phyloP scores from a whole-genome alignment of 495 filamentous ascomycete species.

The Trichoderma orchidacearum region DNA sequence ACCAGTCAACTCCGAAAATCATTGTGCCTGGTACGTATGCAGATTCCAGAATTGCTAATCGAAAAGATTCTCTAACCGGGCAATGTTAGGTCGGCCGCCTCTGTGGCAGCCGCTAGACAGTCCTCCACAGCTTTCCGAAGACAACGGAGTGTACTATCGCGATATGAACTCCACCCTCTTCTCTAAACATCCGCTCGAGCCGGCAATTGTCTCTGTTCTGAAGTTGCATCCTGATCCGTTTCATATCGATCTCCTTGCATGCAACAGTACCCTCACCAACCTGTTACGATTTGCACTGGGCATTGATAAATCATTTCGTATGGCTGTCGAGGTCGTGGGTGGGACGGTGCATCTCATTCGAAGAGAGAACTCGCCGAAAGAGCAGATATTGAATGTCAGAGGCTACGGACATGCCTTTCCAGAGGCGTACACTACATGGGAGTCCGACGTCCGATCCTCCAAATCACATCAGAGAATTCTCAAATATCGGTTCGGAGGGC shows the following conservation, averaged over 20 bases:
- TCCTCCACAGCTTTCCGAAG: conserved; percentile 25
- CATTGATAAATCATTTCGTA: conserved; percentile 34
- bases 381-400: conserved; percentile 32
- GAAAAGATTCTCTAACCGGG: neutral
- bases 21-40: conserved; percentile 10
- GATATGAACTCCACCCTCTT: conserved; percentile 49
- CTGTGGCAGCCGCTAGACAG: conserved; percentile 38
- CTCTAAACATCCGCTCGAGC: conserved; percentile 42
- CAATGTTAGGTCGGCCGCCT: conserved; percentile 37
- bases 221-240: conserved; percentile 10
- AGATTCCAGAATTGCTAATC: neutral
- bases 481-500: conserved; percentile 40
- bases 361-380: conserved; percentile 39
- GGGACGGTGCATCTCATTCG: conserved; percentile 50
- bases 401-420: conserved; percentile 56
- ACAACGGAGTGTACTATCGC: conserved; percentile 40
- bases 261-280: conserved; percentile 44
- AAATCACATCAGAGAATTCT: conserved; percentile 50
- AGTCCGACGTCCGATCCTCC: conserved; percentile 29
- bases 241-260: conserved; percentile 47
- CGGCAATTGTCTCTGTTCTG: conserved; percentile 30
- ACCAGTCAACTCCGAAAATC: conserved; percentile 4
- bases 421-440: conserved; percentile 49
- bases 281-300: conserved; percentile 37
- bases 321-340: conserved; percentile 44